These are phyloP conservation scores for Cyberlindnera sargentensis DNA, from an alignment of 805 yeast species.

Conservation along the genomic window DNA sequence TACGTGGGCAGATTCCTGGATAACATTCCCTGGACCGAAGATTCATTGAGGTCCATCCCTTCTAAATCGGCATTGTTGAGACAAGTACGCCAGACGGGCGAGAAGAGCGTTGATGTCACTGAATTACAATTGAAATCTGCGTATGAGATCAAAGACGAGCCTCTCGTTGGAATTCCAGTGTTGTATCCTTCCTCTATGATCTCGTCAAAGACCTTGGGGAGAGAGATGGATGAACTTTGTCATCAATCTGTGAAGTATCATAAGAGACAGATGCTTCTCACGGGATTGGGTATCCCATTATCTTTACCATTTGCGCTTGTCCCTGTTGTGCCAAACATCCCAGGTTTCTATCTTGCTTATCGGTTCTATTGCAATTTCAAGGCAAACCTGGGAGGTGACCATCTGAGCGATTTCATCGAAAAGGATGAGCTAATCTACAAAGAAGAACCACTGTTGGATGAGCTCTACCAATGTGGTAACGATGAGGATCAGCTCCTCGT, in stretches of 20 bases:
- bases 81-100: slow-evolving; percentile 24
- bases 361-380: slow-evolving; percentile 80
- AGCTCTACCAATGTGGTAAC: slow-evolving; percentile 16
- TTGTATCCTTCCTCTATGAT: slow-evolving; percentile 41
- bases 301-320: slow-evolving; percentile 73
- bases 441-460: slow-evolving; percentile 27
- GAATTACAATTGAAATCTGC: slow-evolving; percentile 8
- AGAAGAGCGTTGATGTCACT: slow-evolving; percentile 9
- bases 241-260: slow-evolving; percentile 44
- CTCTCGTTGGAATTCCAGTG: slow-evolving; percentile 32
- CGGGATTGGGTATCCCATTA: slow-evolving; percentile 61
- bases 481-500: slow-evolving; percentile 24
- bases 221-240: slow-evolving; percentile 38
- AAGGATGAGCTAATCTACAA: slow-evolving; percentile 31
- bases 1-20: slow-evolving; percentile 47
- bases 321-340: slow-evolving; percentile 88
- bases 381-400: slow-evolving; percentile 69
- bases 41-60: slow-evolving; percentile 70
- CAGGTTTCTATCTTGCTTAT: slow-evolving; percentile 80
- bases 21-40: slow-evolving; percentile 74
- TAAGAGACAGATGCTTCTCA: slow-evolving; percentile 42
- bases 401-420: slow-evolving; percentile 50
- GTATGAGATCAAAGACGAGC: slow-evolving; percentile 8
- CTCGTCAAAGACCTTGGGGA: slow-evolving; percentile 22
- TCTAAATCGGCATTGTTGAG: slow-evolving; percentile 48